Evolutionary conservation across 768 basidiomycete genomes (phyloP).

Genomic region (Termitomyces sp.): DNA sequence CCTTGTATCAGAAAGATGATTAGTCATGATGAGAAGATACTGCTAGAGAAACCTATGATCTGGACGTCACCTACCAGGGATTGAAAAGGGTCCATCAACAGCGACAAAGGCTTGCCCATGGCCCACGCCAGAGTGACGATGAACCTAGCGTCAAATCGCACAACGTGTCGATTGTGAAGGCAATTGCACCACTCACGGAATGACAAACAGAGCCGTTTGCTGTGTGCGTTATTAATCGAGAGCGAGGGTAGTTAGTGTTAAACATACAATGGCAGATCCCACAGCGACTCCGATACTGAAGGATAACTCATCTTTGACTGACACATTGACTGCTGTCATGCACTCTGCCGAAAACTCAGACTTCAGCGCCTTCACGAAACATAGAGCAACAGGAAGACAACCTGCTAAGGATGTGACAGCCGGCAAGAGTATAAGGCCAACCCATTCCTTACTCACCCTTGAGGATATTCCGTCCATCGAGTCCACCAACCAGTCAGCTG

Average conservation of each 20-base stretch:
- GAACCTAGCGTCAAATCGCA: slow-evolving; percentile 35
- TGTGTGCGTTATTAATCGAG: slow-evolving; percentile 20
- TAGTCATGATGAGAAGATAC: background rate
- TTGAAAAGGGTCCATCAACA: slow-evolving; percentile 89
- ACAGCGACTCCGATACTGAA: slow-evolving; percentile 88
- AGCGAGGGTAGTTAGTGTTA: background rate
- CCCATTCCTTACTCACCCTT: slow-evolving; percentile 79
- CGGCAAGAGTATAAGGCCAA: slow-evolving; percentile 84
- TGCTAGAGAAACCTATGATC: background rate
- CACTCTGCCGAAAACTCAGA: slow-evolving; percentile 48
- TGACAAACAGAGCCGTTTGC: slow-evolving; percentile 84
- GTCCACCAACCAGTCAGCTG: slow-evolving; percentile 68
- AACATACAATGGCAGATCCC: slow-evolving; percentile 72
- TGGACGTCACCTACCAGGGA: slow-evolving; percentile 47
- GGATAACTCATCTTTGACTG: slow-evolving; percentile 84
- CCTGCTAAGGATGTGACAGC: slow-evolving; percentile 79
- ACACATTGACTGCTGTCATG: slow-evolving; percentile 86
- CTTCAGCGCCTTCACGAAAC: background rate
- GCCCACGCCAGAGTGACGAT: slow-evolving; percentile 78
- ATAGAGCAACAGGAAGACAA: slow-evolving; percentile 16
- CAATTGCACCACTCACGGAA: slow-evolving; percentile 50
- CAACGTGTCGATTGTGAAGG: background rate
- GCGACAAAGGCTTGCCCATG: slow-evolving; percentile 69
- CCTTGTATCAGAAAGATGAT: slow-evolving; percentile 36
- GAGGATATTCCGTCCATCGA: slow-evolving; percentile 76